Evolutionary conservation across 768 basidiomycete genomes (phyloP).

Genomic region (Chiua virens): DNA sequence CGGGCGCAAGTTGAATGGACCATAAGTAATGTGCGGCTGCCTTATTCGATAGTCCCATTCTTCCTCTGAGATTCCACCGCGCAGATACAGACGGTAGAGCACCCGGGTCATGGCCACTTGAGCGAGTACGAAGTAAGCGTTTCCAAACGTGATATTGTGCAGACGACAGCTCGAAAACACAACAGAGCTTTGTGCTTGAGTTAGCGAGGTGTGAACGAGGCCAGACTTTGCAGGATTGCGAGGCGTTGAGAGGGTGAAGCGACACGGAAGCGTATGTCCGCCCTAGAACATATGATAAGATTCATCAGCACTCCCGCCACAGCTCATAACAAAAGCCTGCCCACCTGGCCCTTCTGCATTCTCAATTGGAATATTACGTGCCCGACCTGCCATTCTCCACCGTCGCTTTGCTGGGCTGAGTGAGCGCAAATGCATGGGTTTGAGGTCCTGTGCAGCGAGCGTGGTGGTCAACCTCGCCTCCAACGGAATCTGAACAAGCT

Average conservation of each 20-base stretch:
- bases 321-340: neutral
- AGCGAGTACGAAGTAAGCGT: constrained; percentile 46
- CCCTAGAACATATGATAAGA: constrained; percentile 37
- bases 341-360: constrained; percentile 37
- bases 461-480: constrained; percentile 43
- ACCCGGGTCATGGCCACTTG: constrained; percentile 55
- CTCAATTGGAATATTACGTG: constrained; percentile 36
- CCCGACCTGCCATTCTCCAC: constrained; percentile 49
- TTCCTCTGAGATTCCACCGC: constrained; percentile 45
- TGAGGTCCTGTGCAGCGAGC: constrained; percentile 37
- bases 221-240: constrained; percentile 39
- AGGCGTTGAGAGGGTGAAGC: constrained; percentile 34
- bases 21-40: constrained; percentile 48
- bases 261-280: constrained; percentile 55
- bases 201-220: constrained; percentile 22
- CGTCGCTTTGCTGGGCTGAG: constrained; percentile 37
- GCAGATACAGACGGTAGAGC: constrained; percentile 45
- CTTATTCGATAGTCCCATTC: constrained; percentile 54
- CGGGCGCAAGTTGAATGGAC: constrained; percentile 52
- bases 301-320: no score
- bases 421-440: constrained; percentile 28
- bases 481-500: constrained; percentile 25
- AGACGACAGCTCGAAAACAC: constrained; percentile 42
- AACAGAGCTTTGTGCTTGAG: constrained; percentile 27
- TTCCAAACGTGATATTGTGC: constrained; percentile 49